Conservation (phyloP, 2,329 filamentous ascomycete species). For the Dryadomyces sulphureus region DNA sequence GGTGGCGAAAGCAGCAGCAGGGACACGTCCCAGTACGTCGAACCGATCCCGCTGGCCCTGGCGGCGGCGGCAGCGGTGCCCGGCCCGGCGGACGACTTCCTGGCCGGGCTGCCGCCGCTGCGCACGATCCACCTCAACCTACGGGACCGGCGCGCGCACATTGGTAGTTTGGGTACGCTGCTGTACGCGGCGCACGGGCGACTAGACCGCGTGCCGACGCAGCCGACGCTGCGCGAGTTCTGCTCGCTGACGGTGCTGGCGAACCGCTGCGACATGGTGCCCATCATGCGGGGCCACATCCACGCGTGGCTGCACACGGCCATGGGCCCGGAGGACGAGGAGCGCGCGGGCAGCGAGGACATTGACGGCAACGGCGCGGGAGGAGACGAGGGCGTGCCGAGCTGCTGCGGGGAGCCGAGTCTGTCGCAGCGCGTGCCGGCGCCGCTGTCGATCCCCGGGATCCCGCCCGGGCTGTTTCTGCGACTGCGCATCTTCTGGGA, state of each 20-base stretch:
- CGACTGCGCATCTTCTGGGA: conserved; percentile 7
- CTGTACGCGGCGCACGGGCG: conserved; percentile 5
- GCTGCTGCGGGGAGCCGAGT: too few species aligned
- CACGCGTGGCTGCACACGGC: conserved; percentile 3
- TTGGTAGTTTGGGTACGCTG: not conserved
- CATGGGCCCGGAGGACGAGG: not conserved
- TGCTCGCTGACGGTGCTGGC: conserved; percentile 4
- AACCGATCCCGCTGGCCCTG: too few species aligned
- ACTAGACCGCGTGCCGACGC: conserved; percentile 3
- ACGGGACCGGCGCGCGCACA: not conserved
- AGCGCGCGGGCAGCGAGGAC: not conserved
- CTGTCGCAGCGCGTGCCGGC: not conserved
- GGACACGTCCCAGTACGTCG: too few species aligned
- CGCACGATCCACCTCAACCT: not conserved
- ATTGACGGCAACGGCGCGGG: not conserved
- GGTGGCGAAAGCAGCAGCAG: too few species aligned
- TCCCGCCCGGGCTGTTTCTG: not conserved
- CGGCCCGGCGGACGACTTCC: not conserved
- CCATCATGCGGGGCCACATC: conserved; percentile 4
- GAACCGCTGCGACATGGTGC: conserved; percentile 4
- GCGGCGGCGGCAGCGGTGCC: too few species aligned
- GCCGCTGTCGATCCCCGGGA: not conserved
- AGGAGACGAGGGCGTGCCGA: not conserved
- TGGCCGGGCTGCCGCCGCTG: not conserved
- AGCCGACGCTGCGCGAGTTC: conserved; percentile 1